Evolutionary conservation across 2,329 filamentous ascomycete genomes (phyloP).

Genomic region (Aspergillus fructus): DNA sequence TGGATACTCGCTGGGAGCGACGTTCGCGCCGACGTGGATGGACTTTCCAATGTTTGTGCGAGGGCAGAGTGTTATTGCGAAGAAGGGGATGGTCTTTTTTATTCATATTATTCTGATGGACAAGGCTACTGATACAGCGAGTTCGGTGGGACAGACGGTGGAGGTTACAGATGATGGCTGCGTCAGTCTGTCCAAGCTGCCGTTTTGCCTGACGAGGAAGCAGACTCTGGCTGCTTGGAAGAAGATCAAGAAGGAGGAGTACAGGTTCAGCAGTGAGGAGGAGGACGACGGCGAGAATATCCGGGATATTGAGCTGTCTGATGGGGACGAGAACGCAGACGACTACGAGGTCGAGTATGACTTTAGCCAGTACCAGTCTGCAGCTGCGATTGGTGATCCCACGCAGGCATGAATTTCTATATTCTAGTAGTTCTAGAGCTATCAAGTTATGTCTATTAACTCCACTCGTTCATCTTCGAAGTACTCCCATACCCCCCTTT

Average conservation of each 20-base stretch:
- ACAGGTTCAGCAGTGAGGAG: slow-evolving; percentile 32
- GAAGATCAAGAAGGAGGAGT: slow-evolving; percentile 34
- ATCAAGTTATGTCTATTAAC: slow-evolving; percentile 10
- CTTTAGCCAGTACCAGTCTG: slow-evolving; percentile 30
- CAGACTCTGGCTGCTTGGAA: slow-evolving; percentile 38
- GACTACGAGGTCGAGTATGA: slow-evolving; percentile 38
- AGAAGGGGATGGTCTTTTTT: slow-evolving; percentile 34
- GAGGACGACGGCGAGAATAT: slow-evolving; percentile 35
- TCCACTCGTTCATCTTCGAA: slow-evolving; percentile 30
- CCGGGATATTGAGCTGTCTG: slow-evolving; percentile 33
- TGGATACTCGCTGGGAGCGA: slow-evolving; percentile 31
- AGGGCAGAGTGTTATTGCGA: slow-evolving; percentile 18
- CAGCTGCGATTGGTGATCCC: slow-evolving; percentile 11
- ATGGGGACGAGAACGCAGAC: slow-evolving; percentile 32
- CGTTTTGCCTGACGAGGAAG: slow-evolving; percentile 32
- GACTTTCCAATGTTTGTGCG: slow-evolving; percentile 23
- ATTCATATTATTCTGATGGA: slow-evolving; percentile 39
- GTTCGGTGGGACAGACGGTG: slow-evolving; percentile 30
- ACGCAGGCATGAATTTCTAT: neutral
- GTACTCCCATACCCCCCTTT: slow-evolving; percentile 22
- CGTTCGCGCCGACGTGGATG: slow-evolving; percentile 26
- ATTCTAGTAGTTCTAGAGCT: too few species aligned
- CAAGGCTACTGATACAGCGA: slow-evolving; percentile 35
- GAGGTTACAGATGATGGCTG: slow-evolving; percentile 32
- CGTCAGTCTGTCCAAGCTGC: slow-evolving; percentile 32